Evolutionary conservation across 164 flowering plant genomes (phyloP), one percentile per base, ranked within the genome.

Genomic region (Protea cynaroides): DNA sequence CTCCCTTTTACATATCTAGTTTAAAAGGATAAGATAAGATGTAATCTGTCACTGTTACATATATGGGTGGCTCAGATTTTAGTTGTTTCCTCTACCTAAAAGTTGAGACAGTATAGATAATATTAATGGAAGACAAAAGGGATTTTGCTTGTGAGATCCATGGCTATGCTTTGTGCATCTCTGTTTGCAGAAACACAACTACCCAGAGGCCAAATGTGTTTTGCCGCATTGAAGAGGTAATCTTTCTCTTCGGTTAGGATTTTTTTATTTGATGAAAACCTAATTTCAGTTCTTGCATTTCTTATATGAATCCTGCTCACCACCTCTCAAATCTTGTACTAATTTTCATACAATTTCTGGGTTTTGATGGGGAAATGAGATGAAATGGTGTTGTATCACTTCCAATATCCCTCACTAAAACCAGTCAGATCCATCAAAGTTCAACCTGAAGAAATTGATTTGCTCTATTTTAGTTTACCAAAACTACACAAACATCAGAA

Each of bases 341-440:
- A 21, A 21, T 40, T 51, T 38, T 47, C 46, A 10, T 61, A 15
- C n/a, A 44, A 46, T 43, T 58, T 66, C 34, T 40, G 10, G 13
- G 47, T 52, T 24, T 62, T 49, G 21, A 10, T 13, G 8, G 51
- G 23, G n/a, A 21, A 15, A 25, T 58, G 74, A 58, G 40, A 58
- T 71, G 74, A 66, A 71, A 71, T 71, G 74, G 47, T 58, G n/a
- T 70, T 71, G n/a, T 56, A 56, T 56, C 22, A 7, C 59, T 57
- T 52, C 19, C 51, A 62, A 50, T 71, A 44, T 34, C 54, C 60
- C 24, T 19, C 50, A 14, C 14, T 49, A 25, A 44, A 52, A 37
- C 17, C 70, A 23, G 12, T 24, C 34, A 47, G 56, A 25, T 4
- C 46, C 1, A 29, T 34, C 18, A 36, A 49, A 56, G 25, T 52